These are phyloP conservation scores for Colletotrichum somersetense DNA, from an alignment of 2,329 filamentous ascomycete genomes.

Conservation along the genomic window DNA sequence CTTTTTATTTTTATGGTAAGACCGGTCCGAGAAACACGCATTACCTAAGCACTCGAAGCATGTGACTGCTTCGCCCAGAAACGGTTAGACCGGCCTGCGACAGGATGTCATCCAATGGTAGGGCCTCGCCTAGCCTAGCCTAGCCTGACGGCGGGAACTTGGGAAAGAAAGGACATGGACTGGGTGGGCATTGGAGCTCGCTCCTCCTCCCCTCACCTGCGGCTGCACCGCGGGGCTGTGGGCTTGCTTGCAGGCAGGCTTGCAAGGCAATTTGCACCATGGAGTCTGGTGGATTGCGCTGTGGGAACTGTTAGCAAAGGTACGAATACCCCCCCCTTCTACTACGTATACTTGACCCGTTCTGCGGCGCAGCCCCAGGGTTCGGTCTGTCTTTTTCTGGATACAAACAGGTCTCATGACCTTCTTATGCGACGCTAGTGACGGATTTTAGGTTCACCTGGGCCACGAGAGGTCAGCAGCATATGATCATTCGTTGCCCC, in stretches of 20 bases:
- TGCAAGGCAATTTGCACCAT: slow-evolving; percentile 6
- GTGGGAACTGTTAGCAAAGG: slow-evolving; percentile 31
- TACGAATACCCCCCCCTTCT: not conserved
- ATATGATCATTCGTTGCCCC: slow-evolving; percentile 38
- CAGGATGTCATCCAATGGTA: slow-evolving; percentile 28
- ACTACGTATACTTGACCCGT: slow-evolving; percentile 1
- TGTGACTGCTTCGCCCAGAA: slow-evolving; percentile 28
- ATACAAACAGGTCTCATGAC: slow-evolving; percentile 44
- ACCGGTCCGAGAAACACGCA: not conserved
- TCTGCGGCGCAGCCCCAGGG: slow-evolving; percentile 35
- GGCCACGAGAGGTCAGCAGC: slow-evolving; percentile 41
- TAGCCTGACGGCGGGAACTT: slow-evolving; percentile 14
- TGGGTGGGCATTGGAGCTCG: not conserved
- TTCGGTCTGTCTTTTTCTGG: slow-evolving; percentile 40
- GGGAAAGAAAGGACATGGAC: not conserved
- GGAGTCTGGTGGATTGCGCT: not conserved
- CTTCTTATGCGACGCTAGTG: slow-evolving; percentile 42
- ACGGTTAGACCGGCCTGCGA: not conserved
- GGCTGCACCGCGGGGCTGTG: slow-evolving; percentile 20
- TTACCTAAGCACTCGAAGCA: slow-evolving; percentile 36
- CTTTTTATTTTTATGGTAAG: not conserved
- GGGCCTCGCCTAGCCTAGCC: slow-evolving; percentile 2
- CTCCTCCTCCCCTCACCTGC: not conserved
- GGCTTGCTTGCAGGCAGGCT: not conserved
- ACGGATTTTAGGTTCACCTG: slow-evolving; percentile 43